Conservation (phyloP, 2,329 filamentous ascomycete genomes). For the Ophiostoma tasmaniense region DNA sequence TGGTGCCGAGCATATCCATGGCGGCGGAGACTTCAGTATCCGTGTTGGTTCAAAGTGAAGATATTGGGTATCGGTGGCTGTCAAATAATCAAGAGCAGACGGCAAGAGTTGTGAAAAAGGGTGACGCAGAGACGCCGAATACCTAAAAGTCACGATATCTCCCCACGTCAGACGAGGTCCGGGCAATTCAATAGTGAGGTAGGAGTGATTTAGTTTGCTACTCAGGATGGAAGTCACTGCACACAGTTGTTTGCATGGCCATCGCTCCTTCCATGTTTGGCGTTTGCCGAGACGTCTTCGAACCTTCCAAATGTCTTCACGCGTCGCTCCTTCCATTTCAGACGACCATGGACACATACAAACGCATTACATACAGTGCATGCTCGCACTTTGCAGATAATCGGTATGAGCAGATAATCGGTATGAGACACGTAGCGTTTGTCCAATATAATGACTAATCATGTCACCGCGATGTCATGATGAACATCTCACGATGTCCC, state of each 20-base stretch:
- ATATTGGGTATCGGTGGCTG: no score
- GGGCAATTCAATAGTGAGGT: not conserved
- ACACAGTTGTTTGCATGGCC: not conserved
- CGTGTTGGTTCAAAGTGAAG: not conserved
- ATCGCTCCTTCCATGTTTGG: slow-evolving; percentile 2
- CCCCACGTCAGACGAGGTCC: not conserved
- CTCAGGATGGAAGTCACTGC: not conserved
- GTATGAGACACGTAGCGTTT: not conserved
- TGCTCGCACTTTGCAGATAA: no score
- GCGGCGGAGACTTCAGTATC: not conserved
- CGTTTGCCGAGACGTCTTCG: not conserved
- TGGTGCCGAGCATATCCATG: not conserved
- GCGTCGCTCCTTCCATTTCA: not conserved
- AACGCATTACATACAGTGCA: not conserved
- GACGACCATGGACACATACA: not conserved
- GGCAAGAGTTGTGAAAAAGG: not conserved
- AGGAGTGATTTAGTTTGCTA: not conserved
- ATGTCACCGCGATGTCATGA: not conserved
- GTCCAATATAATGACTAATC: not conserved
- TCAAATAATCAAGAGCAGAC: no score
- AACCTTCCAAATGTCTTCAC: not conserved
- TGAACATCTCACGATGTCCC: not conserved
- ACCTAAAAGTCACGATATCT: not conserved
- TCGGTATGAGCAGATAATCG: no score
- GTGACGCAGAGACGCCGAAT: not conserved